Conservation (phyloP, 2,329 filamentous ascomycete species). For the Xylariaceae sp. region DNA sequence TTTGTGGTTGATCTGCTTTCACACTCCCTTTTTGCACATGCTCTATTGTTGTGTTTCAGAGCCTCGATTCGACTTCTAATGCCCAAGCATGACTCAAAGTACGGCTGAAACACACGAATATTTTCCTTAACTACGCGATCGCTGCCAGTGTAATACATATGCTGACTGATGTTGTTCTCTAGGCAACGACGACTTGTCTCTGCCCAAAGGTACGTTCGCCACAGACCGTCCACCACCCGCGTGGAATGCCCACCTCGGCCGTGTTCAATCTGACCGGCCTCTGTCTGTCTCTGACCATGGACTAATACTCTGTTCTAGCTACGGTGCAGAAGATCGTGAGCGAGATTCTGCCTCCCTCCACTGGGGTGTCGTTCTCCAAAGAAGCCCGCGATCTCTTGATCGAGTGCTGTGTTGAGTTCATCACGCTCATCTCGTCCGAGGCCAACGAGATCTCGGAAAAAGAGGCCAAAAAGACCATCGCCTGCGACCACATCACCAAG, state of each 20-base stretch:
- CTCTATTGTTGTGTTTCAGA: no score
- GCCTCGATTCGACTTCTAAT: no score
- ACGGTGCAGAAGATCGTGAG: slow-evolving; percentile 84
- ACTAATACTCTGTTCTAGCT: slow-evolving; percentile 42
- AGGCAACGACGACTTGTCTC: slow-evolving; percentile 63
- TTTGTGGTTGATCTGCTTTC: no score
- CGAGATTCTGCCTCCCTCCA: slow-evolving; percentile 78
- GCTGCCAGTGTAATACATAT: not conserved
- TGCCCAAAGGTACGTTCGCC: slow-evolving; percentile 57
- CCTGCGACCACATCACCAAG: slow-evolving; percentile 95
- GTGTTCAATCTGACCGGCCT: not conserved
- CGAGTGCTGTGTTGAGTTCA: slow-evolving; percentile 98
- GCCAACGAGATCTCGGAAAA: slow-evolving; percentile 99
- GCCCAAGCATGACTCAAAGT: no score
- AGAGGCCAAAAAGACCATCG: slow-evolving; percentile 98
- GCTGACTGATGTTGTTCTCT: slow-evolving; percentile 4
- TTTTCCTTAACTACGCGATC: no score
- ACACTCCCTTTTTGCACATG: no score
- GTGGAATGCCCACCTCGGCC: no score
- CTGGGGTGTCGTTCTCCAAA: slow-evolving; percentile 83
- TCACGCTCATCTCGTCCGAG: slow-evolving; percentile 96
- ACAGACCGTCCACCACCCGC: not conserved
- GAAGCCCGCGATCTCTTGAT: slow-evolving; percentile 94
- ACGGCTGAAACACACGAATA: no score
- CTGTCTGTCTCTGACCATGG: not conserved